Conservation (phyloP, 2,329 filamentous ascomycete genomes). For the Eutypella sp. region DNA sequence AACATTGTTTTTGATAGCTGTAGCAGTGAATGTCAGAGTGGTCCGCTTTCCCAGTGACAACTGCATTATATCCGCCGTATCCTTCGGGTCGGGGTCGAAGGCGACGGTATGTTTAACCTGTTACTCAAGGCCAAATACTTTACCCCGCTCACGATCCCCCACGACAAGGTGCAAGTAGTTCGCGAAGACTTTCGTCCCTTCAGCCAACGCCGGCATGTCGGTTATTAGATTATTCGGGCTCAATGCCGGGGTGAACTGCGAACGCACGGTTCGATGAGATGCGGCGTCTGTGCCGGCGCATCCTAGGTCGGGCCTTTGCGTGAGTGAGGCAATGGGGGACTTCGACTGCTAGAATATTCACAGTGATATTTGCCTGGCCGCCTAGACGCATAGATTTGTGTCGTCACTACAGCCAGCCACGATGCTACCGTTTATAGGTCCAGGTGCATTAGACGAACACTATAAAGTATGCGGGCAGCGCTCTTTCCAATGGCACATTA, state of each 20-base stretch:
- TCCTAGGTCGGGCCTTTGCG: neutral
- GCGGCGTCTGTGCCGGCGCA: neutral
- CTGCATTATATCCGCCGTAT: neutral
- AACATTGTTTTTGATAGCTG: neutral
- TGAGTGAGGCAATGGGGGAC: neutral
- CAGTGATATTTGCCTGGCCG: neutral
- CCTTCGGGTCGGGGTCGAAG: neutral
- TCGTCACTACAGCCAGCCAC: neutral
- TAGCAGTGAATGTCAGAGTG: neutral
- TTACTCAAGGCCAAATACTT: neutral
- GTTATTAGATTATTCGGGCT: neutral
- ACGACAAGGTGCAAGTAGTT: neutral
- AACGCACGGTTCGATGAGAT: neutral
- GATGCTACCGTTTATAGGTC: neutral
- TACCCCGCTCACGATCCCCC: neutral
- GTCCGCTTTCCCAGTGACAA: neutral
- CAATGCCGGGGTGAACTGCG: neutral
- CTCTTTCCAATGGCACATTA: neutral
- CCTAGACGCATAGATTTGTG: neutral
- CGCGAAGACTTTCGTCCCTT: neutral
- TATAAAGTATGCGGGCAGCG: neutral
- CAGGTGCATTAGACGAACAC: neutral
- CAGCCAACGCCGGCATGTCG: neutral
- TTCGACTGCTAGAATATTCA: neutral
- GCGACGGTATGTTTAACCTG: neutral